A percentile compares a stretch with the other conserved stretches of the same genome.
Evolutionary conservation across 495 filamentous ascomycete genomes (phyloP).

Genomic region (Pyronema omphalodes): DNA sequence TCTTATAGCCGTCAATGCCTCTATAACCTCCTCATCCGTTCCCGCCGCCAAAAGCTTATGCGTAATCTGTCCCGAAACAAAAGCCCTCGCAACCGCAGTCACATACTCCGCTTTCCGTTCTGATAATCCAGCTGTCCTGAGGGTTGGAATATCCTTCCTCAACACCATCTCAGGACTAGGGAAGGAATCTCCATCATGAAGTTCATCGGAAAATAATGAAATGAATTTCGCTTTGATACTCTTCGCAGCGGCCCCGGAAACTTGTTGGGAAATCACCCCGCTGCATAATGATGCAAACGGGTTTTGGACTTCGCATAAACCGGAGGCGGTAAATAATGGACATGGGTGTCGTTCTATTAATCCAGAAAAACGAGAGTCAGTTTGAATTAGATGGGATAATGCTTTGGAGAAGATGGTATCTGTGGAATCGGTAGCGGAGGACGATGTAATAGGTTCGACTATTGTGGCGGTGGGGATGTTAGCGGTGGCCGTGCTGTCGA

Average conservation of each 20-base stretch:
- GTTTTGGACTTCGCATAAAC: slow-evolving; percentile 64
- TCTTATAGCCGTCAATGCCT: slow-evolving; percentile 64
- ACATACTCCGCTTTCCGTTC: slow-evolving; percentile 92
- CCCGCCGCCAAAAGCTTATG: slow-evolving; percentile 56
- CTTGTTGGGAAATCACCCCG: slow-evolving; percentile 90
- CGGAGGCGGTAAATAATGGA: slow-evolving; percentile 56
- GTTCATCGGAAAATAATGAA: slow-evolving; percentile 41
- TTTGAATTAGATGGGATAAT: slow-evolving; percentile 52
- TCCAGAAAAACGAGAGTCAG: slow-evolving; percentile 53
- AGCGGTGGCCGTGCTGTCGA: too few species aligned
- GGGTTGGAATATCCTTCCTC: slow-evolving; percentile 35
- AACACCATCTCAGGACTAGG: slow-evolving; percentile 60
- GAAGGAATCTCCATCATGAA: slow-evolving; percentile 32
- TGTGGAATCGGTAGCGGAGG: background rate
- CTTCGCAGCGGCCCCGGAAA: slow-evolving; percentile 75
- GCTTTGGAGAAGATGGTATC: slow-evolving; percentile 52
- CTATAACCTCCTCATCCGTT: slow-evolving; percentile 67
- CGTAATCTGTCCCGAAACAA: slow-evolving; percentile 51
- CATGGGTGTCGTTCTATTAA: slow-evolving; percentile 64
- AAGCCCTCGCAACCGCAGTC: slow-evolving; percentile 64
- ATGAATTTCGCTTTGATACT: slow-evolving; percentile 78
- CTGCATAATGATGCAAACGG: slow-evolving; percentile 67
- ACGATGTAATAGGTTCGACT: background rate
- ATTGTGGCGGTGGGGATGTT: background rate
- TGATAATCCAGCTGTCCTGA: slow-evolving; percentile 74